Base-by-base conservation (phyloP, 192 early-diverging fungal genomes). In the Coemansia sp. region DNA sequence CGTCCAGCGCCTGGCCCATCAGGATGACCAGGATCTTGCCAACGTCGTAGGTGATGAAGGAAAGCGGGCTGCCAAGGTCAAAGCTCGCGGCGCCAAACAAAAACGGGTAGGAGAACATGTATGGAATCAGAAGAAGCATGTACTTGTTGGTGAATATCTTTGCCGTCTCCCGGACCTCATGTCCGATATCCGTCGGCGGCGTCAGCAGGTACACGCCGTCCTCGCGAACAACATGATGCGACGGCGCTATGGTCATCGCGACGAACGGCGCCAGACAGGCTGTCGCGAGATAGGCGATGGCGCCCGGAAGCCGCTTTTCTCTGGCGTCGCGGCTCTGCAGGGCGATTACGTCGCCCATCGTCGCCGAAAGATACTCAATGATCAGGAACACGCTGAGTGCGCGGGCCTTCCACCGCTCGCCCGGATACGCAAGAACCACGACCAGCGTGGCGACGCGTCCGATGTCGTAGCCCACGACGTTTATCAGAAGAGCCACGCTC, bases 131-230 rank as follows among this genome's bases (percentile, higher is more conserved):
- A 18, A 61, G 30, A 25, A 67, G 65, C 65, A 67, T 67, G 19
- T 46, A 67, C 29, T 36, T 53, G 65, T 67, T 67, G 10, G 42
- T 35, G 30, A 78, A 78, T 28, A 78, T 58, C 5, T 47, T 51
- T 19, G 60, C 35, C 0, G 66, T 65, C n/a, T 67, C 58, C 14
- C n/a, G 27, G 11, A 72, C 18, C 34, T 77, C 75, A 14, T 42
- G 50, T 0, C 36, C 13, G 4, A 72, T 19, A 1, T 51, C 68
- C 1, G 75, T 65, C 51, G 65, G 51, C 11, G 58, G 75, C 18
- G 75, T 61, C 32, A 71, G 60, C 57, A 77, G 18, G 30, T 68
- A 72, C 11, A 77, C 75, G 4, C 75, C 75, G 51, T 77, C 67
- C 45, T 52, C 59, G 29, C 75, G 75, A 19, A 77, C 69, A 9